Base-by-base conservation (phyloP, 139 green algal genomes). In the Eudorina sp. region DNA sequence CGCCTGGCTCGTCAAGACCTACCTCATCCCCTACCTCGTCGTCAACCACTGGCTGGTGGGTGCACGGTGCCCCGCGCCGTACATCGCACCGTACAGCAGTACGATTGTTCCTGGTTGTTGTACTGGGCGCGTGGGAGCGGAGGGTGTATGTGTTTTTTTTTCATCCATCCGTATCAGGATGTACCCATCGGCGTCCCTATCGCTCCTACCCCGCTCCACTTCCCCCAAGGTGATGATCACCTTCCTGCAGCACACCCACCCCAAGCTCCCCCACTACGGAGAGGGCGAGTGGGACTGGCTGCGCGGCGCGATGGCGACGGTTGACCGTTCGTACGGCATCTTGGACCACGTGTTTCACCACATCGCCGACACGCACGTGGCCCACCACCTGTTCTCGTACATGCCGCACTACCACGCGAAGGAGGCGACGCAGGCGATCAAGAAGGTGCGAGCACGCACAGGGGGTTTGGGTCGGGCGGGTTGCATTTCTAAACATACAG, bases 321-420 rank as follows among this genome's bases (percentile, higher is more conserved):
- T 98, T 14, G 97, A 99, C 92, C 48, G 88, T 34, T 91, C 88
- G 82, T 99, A 98, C 84, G 97, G 97, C 85, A 83, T 97, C 84
- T 89, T 98, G 64, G 93, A 98, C 90, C 48, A 91, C 8, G 40
- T 97, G 25, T 95, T 96, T 85, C 96, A 98, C 90, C 93, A 96
- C 95, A 99, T 99, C 82, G 92, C 93, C 5, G 97, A 99, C 93
- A 99, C 96, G 0, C 97, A 99, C 85, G 97, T 99, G 41, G 86
- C 91, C 0, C 97, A 99, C 92, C 97, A 99, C 92, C 92, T 99
- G 29, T 99, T 99, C 94, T 97, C 95, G 58, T 80, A 91, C 58
- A 98, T 99, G 90, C 97, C 97, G 34, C 96, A 98, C 94, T 99
- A 99, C 93, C 95, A 99, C 89, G 96, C 96, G 3, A 31, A 96